These are phyloP conservation scores for Trichaptum fuscoviolaceum DNA, from an alignment of 768 basidiomycete genomes.

Conservation along the genomic window DNA sequence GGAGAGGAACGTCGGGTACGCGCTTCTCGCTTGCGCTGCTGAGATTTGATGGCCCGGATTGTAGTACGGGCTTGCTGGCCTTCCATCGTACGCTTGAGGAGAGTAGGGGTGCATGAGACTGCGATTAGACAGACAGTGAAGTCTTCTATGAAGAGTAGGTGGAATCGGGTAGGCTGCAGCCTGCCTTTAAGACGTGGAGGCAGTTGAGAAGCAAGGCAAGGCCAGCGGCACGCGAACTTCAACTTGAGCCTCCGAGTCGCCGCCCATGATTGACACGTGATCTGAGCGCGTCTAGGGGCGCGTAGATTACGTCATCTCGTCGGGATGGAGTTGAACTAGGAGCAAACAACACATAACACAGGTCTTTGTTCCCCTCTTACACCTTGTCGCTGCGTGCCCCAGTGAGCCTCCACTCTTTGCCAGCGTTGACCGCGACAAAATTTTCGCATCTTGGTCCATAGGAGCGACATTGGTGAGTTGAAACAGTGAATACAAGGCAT, in stretches of 20 bases:
- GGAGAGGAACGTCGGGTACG: conserved; percentile 69
- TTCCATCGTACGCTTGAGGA: neutral
- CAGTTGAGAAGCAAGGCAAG: neutral
- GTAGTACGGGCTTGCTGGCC: neutral
- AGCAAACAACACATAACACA: neutral
- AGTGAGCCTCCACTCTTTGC: neutral
- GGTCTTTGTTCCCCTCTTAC: neutral
- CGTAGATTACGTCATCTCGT: neutral
- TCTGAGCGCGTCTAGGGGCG: neutral
- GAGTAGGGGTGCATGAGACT: neutral
- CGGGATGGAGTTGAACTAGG: neutral
- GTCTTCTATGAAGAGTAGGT: neutral
- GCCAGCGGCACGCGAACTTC: too few species aligned
- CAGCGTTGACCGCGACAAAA: neutral
- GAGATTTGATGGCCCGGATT: neutral
- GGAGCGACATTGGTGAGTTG: neutral
- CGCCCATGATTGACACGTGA: neutral
- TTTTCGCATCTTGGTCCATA: neutral
- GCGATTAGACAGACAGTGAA: neutral
- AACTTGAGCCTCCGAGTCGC: neutral
- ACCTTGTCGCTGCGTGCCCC: neutral
- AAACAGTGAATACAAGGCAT: neutral
- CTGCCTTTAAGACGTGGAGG: neutral
- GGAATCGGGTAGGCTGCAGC: too few species aligned
- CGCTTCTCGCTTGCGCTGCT: conserved; percentile 16